Evolutionary conservation across 192 early-diverging fungal species (phyloP).

Genomic region (Coemansia furcata): DNA sequence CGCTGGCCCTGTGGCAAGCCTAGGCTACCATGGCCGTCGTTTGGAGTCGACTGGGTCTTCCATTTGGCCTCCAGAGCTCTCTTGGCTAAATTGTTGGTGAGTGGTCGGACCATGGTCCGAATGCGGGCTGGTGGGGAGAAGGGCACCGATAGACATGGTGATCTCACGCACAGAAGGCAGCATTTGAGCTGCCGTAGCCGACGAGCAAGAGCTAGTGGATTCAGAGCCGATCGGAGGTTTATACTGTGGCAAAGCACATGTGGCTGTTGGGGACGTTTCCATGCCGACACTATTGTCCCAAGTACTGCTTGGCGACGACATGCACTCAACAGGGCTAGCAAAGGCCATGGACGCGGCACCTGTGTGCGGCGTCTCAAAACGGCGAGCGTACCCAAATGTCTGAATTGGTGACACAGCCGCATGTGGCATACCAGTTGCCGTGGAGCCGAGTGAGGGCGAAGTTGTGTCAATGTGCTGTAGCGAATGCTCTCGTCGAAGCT

Average conservation of each 20-base stretch:
- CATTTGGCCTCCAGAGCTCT: background rate
- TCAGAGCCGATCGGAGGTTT: constrained; percentile 9
- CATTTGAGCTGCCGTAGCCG: constrained; percentile 17
- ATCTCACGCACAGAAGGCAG: constrained; percentile 49
- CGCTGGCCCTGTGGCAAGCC: background rate
- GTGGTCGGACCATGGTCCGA: constrained; percentile 8
- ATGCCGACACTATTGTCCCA: constrained; percentile 15
- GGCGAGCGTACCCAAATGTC: background rate
- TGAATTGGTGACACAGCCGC: constrained; percentile 2
- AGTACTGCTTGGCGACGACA: constrained; percentile 9
- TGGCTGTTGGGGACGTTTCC: constrained; percentile 5
- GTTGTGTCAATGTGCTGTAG: constrained; percentile 1
- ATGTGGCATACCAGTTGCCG: constrained; percentile 1
- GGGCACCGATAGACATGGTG: constrained; percentile 39
- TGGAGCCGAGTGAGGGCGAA: constrained; percentile 6
- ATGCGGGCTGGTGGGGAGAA: constrained; percentile 23
- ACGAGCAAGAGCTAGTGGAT: constrained; percentile 12
- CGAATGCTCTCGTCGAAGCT: constrained; percentile 20
- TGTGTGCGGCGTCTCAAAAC: background rate
- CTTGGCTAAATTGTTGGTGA: background rate
- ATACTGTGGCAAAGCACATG: background rate
- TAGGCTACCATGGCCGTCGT: constrained; percentile 32
- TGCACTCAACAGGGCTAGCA: constrained; percentile 14
- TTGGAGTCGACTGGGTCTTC: constrained; percentile 7
- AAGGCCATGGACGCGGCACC: constrained; percentile 1